Evolutionary conservation across 139 green algal genomes (phyloP).

Genomic region (Choricystis sp.): DNA sequence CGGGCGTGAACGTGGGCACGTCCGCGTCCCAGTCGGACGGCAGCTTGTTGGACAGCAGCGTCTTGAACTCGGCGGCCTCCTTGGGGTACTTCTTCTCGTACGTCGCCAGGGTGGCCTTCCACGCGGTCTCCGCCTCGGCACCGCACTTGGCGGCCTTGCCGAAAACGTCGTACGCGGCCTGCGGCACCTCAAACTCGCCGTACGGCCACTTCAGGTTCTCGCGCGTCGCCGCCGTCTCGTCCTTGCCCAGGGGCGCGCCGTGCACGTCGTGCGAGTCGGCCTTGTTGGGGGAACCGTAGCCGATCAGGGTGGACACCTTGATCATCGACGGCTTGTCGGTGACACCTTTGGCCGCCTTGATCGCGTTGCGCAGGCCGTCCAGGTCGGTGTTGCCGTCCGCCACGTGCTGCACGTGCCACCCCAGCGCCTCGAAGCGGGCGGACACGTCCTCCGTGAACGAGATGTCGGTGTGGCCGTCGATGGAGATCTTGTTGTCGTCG

Average conservation of each 20-base stretch:
- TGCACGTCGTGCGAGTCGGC: conserved; percentile 92
- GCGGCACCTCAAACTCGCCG: conserved; percentile 82
- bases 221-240: conserved; percentile 85
- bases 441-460: conserved; percentile 97
- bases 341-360: conserved; percentile 52
- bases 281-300: conserved; percentile 98
- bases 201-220: conserved; percentile 90
- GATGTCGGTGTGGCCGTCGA: conserved; percentile 97
- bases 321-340: conserved; percentile 95
- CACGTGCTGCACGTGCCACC: conserved; percentile 78
- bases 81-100: conserved; percentile 68
- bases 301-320: conserved; percentile 94
- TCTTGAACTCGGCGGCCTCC: conserved; percentile 63
- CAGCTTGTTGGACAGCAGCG: conserved; percentile 54
- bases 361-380: conserved; percentile 61
- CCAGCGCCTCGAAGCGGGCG: conserved; percentile 76
- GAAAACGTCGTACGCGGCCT: conserved; percentile 48
- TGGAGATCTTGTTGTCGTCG: conserved; percentile 99
- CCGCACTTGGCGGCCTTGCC: conserved; percentile 28
- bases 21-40: conserved; percentile 65
- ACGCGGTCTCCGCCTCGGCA: conserved; percentile 46
- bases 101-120: conserved; percentile 37
- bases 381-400: conserved; percentile 93
- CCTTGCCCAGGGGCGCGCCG: conserved; percentile 80
- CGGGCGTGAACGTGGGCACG: conserved; percentile 80